phyloP scores from a whole-genome alignment of 345 rosid genomes.

The Pistacia integerrima region DNA sequence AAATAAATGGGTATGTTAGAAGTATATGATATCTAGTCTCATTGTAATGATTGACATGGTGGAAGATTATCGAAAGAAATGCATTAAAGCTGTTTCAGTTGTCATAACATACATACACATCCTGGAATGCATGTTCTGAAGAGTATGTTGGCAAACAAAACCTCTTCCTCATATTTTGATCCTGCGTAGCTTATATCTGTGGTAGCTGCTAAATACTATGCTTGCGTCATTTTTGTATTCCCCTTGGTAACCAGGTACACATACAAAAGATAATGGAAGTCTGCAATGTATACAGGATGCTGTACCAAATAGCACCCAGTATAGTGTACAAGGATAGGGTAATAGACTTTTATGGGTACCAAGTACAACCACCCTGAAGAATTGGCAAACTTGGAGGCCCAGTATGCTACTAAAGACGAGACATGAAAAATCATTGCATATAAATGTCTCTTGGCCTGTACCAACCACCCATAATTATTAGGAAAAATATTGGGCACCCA shows the following conservation, averaged over 20 bases:
- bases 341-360: neutral
- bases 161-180: neutral
- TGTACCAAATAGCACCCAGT: neutral
- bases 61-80: neutral
- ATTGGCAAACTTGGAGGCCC: neutral
- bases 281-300: neutral
- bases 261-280: neutral
- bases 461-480: neutral
- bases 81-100: neutral
- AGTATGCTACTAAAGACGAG: neutral
- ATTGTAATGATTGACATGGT: neutral
- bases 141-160: neutral
- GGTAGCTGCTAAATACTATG: neutral
- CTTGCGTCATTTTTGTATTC: neutral
- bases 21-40: neutral
- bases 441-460: neutral
- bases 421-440: neutral
- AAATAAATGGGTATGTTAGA: constrained; percentile 80
- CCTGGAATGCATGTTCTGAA: neutral
- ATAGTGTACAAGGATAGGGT: neutral
- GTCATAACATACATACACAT: neutral
- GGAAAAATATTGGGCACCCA: neutral
- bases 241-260: neutral
- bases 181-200: neutral
- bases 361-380: neutral